Evolutionary conservation across 371 early-diverging fungal species (phyloP), one percentile per base, ranked within the genome.

Genomic region (Rhizopus arrhizus): DNA sequence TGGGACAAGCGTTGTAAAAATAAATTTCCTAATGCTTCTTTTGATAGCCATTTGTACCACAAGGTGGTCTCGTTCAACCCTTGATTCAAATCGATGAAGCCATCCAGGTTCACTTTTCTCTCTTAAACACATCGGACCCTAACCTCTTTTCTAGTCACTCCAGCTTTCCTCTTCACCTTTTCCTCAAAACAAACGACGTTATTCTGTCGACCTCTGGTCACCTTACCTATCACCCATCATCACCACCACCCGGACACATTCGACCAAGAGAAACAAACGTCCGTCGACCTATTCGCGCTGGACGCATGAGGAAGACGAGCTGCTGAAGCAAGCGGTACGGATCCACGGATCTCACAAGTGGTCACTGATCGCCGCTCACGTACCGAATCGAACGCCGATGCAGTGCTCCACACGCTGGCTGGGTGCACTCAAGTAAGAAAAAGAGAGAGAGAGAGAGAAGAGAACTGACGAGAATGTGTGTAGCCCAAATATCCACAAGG

Each of bases 391-490:
- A 35, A 88, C 86, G 4, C 84, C 90, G 1, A 81, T 85, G 77
- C 86, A 88, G 70, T 89, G 90, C 62, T 81, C 83, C 9, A 84
- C 85, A n/a, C 80, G 86, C 13, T 89, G 85, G 85, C 62, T 79
- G 16, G 85, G 86, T 33, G 84, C 86, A 11, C 66, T 88, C 36
- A 88, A 85, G 80, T 77, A 72, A 66, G 64, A 6, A 16, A 6
- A 49, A 29, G 4, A 49, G 22, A 22, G 28, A 22, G 22, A 22
- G 2, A 22, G 2, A 22, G 22, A 22, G 22, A 11, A 11, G 22
- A 29, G 2, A 7, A 6, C 29, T 12, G 5, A 49, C 9, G 15
- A 5, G 34, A 36, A 22, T 22, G 4, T 3, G 13, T 35, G 22
- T 65, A 81, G 81, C 62, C 82, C 84, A 1, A 73, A 81, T 54